These are phyloP conservation scores for Neodidymelliopsis sp. DNA, from an alignment of 2,329 filamentous ascomycete species.

Conservation along the genomic window DNA sequence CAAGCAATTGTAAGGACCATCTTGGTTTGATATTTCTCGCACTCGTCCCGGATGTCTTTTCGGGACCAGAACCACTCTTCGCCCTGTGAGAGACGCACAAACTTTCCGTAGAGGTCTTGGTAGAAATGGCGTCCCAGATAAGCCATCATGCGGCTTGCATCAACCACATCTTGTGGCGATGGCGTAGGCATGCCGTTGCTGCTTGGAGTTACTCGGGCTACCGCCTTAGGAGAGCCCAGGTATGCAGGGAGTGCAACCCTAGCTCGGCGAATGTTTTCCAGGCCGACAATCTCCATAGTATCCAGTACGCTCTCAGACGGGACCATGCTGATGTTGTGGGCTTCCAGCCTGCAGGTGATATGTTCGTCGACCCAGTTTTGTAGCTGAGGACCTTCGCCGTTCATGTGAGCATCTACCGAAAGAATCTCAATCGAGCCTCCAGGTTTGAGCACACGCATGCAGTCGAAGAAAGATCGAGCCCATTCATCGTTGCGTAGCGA, in stretches of 20 bases:
- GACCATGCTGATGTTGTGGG: conserved; percentile 30
- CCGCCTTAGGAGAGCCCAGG: conserved; percentile 16
- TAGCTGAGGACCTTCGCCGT: conserved; percentile 30
- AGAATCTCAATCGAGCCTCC: conserved; percentile 38
- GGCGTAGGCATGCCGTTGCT: conserved; percentile 17
- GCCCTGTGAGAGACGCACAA: conserved; percentile 25
- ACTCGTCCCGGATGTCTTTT: conserved; percentile 33
- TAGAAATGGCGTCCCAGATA: conserved; percentile 38
- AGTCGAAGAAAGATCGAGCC: conserved; percentile 39
- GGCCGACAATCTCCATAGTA: conserved; percentile 39
- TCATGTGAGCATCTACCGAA: conserved; percentile 36
- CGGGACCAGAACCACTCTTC: conserved; percentile 39
- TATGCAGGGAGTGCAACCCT: conserved; percentile 35
- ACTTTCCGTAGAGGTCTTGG: conserved; percentile 32
- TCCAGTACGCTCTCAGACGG: conserved; percentile 38
- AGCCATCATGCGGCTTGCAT: conserved; percentile 36
- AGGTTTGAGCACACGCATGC: conserved; percentile 37
- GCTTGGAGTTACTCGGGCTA: conserved; percentile 14
- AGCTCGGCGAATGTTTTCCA: conserved; percentile 38
- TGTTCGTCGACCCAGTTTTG: conserved; percentile 36
- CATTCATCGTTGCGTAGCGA: conserved; percentile 37
- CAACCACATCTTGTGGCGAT: conserved; percentile 29
- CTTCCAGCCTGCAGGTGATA: conserved; percentile 30
- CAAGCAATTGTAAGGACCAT: conserved; percentile 38
- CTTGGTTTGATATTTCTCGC: conserved; percentile 35